Evolutionary conservation across 352 stramenopile species (phyloP), one percentile per base, ranked within the genome.

Genomic region (Globisporangium okanoganense): DNA sequence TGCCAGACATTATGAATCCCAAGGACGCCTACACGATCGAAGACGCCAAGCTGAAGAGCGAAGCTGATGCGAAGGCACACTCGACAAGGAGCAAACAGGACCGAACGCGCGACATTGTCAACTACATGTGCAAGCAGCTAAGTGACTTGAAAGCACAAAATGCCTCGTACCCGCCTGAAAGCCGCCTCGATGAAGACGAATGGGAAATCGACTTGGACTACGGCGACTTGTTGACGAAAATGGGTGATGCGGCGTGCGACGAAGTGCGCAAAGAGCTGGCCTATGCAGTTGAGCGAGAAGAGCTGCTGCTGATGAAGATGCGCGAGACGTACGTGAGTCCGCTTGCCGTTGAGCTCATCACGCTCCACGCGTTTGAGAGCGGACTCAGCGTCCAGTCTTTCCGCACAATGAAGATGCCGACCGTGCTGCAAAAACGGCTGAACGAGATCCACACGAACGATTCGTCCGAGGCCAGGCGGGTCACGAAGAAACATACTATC

Each of bases 131-230:
- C 12, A 69, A 78, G 36, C 75, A 97, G 56, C 91, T 96, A 25
- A 62, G 77, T 8, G 68, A 90, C 4, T 63, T 96, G 18, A 70
- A 85, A 41, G 72, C 86, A 3, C 76, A 77, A 29, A 76, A 92
- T 45, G 70, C 70, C 0, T 66, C 76, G n/a, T 75, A 89, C 22
- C 67, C 82, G 20, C 49, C 65, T 0, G 81, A 90, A 27, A 81
- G 58, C 38, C 79, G 77, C 1, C 65, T 97, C 1, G 77, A 88
- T 27, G 56, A 76, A 7, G 68, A 84, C 31, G 87, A 97, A 43
- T 91, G 96, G 75, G 76, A 95, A 36, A 85, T 98, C 25, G 93
- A 98, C 62, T 65, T 90, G 12, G 87, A 96, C 38, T 96, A 95
- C 38, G 76, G 81, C 10, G 79, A 91, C n/a, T 56, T 90, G 12